Evolutionary conservation across 768 basidiomycete species (phyloP).

Genomic region (Candolleomyces aberdarensis): DNA sequence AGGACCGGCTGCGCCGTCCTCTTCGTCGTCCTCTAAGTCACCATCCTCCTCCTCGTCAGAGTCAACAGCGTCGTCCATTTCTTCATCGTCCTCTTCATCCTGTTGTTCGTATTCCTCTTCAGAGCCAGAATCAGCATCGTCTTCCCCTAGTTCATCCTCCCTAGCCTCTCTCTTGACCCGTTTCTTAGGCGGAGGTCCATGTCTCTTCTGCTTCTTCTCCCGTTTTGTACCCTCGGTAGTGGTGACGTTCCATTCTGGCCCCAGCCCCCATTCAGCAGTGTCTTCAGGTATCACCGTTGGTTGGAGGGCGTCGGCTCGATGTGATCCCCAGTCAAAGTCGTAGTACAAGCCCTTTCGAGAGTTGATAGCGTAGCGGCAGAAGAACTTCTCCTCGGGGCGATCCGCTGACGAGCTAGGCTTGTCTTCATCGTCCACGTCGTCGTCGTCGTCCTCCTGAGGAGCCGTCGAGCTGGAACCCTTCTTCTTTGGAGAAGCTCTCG

Average conservation of each 20-base stretch:
- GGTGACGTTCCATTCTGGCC: slow-evolving; percentile 46
- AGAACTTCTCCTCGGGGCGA: slow-evolving; percentile 36
- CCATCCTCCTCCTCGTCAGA: slow-evolving; percentile 26
- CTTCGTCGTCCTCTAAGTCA: slow-evolving; percentile 24
- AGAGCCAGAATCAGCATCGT: slow-evolving; percentile 23
- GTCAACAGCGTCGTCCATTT: slow-evolving; percentile 16
- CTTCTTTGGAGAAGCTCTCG: slow-evolving; percentile 12
- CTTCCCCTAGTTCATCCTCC: slow-evolving; percentile 10
- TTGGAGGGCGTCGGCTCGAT: slow-evolving; percentile 37
- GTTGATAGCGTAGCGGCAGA: slow-evolving; percentile 59
- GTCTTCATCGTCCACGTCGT: slow-evolving; percentile 16
- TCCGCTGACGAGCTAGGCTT: background rate
- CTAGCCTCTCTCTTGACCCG: slow-evolving; percentile 6
- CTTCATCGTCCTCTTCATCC: slow-evolving; percentile 22
- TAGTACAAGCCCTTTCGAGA: slow-evolving; percentile 61
- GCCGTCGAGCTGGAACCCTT: slow-evolving; percentile 13
- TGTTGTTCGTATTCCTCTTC: slow-evolving; percentile 24
- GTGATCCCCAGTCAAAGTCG: slow-evolving; percentile 54
- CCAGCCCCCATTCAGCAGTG: slow-evolving; percentile 33
- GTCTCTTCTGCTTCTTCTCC: slow-evolving; percentile 4
- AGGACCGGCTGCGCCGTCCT: slow-evolving; percentile 28
- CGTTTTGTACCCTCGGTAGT: slow-evolving; percentile 12
- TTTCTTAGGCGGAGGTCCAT: slow-evolving; percentile 6
- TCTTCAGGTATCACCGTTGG: slow-evolving; percentile 24
- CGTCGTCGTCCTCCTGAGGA: slow-evolving; percentile 12